A percentile compares a stretch with the other conserved stretches of the same genome.
These are phyloP conservation scores for Clonostachys chloroleuca DNA, from an alignment of 2,329 filamentous ascomycete genomes.

Conservation along the genomic window DNA sequence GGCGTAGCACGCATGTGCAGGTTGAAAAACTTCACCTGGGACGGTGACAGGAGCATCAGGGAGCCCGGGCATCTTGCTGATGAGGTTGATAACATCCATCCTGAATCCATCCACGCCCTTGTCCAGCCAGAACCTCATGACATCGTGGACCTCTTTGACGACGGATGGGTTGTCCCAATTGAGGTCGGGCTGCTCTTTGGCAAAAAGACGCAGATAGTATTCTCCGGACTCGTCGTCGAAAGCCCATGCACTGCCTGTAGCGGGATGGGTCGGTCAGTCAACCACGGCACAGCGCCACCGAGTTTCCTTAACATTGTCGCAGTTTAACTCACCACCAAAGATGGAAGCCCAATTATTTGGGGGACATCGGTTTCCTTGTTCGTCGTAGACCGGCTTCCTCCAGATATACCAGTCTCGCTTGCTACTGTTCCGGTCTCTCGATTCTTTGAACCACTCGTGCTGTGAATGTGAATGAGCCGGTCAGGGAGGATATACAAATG, in stretches of 20 bases:
- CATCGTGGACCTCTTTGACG: slow-evolving; percentile 60
- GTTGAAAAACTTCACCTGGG: slow-evolving; percentile 38
- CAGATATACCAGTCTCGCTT: slow-evolving; percentile 63
- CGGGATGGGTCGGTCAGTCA: no score
- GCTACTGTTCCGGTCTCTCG: slow-evolving; percentile 48
- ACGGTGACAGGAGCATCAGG: slow-evolving; percentile 46
- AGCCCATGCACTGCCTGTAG: slow-evolving; percentile 54
- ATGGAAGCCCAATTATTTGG: slow-evolving; percentile 66
- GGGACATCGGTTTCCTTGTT: slow-evolving; percentile 52
- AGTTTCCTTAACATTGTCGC: no score
- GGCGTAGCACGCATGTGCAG: slow-evolving; percentile 28
- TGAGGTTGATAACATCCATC: slow-evolving; percentile 65
- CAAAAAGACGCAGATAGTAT: slow-evolving; percentile 70
- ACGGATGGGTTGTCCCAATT: slow-evolving; percentile 72
- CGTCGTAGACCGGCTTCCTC: slow-evolving; percentile 37
- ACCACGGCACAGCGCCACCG: no score
- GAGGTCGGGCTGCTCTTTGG: slow-evolving; percentile 67
- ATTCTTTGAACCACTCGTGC: slow-evolving; percentile 52
- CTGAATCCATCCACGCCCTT: slow-evolving; percentile 64
- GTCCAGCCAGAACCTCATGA: slow-evolving; percentile 66
- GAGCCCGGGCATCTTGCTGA: slow-evolving; percentile 52
- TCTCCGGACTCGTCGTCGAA: slow-evolving; percentile 60
- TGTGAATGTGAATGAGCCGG: no score
- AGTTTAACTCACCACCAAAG: no score
- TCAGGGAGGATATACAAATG: no score